Percentiles rank a stretch among this genome's conserved stretches.
phyloP scores from a whole-genome alignment of 441 rosid genomes.

The California macrophylla region DNA sequence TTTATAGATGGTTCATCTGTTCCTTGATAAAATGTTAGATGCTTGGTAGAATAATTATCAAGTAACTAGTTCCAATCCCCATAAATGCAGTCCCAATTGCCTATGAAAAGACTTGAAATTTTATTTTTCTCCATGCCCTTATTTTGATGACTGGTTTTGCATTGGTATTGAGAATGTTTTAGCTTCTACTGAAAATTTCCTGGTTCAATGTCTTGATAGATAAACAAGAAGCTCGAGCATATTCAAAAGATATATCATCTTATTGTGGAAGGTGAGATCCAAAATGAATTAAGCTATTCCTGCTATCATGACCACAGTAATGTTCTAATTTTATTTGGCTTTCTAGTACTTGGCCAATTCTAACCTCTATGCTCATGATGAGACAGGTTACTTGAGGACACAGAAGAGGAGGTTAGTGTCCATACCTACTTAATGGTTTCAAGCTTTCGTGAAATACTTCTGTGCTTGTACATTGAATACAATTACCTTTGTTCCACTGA shows the following conservation, averaged over 20 bases:
- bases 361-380: slow-evolving; percentile 20
- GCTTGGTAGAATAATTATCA: neutral
- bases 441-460: neutral
- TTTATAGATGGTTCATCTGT: neutral
- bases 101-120: neutral
- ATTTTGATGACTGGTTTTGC: slow-evolving; percentile 6
- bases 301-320: neutral
- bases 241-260: slow-evolving; percentile 72
- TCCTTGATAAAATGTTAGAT: neutral
- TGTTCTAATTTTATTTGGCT: neutral
- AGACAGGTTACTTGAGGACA: slow-evolving; percentile 69
- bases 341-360: slow-evolving; percentile 6
- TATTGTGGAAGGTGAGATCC: slow-evolving; percentile 80
- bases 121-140: neutral
- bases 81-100: neutral
- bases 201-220: slow-evolving; percentile 33
- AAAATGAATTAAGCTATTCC: slow-evolving; percentile 4
- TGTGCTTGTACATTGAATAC: neutral
- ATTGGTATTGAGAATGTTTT: neutral
- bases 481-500: slow-evolving; percentile 1
- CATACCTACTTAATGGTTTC: slow-evolving; percentile 7
- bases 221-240: slow-evolving; percentile 78
- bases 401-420: slow-evolving; percentile 72
- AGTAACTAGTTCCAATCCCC: neutral
- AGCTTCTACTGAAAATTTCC: neutral